Percentiles rank a stretch among this genome's conserved stretches.
phyloP scores from a whole-genome alignment of 2,329 filamentous ascomycete species.

The Aureobasidium subglaciale region DNA sequence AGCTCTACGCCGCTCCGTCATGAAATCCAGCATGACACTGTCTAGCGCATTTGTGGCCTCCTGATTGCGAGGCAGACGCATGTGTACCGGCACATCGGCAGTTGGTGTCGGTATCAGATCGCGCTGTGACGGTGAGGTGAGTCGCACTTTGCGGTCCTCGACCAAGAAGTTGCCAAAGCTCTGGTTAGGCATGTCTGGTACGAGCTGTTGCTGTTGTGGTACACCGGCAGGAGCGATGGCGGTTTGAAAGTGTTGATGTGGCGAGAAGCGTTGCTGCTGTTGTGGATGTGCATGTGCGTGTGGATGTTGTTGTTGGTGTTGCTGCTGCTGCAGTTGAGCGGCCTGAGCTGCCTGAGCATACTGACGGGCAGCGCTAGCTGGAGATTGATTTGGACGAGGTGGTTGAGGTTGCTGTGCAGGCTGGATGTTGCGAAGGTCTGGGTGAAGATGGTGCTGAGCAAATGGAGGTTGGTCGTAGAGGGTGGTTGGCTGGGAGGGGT shows the following conservation, averaged over 20 bases:
- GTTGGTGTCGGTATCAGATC: slow-evolving; percentile 22
- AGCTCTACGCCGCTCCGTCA: slow-evolving; percentile 60
- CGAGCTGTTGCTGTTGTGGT: background rate
- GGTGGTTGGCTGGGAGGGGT: background rate
- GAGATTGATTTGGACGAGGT: slow-evolving; percentile 1
- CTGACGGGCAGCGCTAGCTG: slow-evolving; percentile 10
- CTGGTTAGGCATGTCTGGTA: background rate
- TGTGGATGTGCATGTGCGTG: background rate
- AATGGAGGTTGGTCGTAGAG: slow-evolving; percentile 14
- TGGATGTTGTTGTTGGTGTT: slow-evolving; percentile 1
- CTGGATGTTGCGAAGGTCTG: slow-evolving; percentile 24
- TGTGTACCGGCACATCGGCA: slow-evolving; percentile 25
- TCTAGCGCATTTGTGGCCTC: slow-evolving; percentile 70
- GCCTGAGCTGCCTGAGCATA: slow-evolving; percentile 12
- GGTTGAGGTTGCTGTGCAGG: background rate
- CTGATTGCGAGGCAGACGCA: slow-evolving; percentile 46
- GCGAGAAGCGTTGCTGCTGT: slow-evolving; percentile 5
- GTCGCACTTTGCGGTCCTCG: slow-evolving; percentile 25
- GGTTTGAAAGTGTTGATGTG: background rate
- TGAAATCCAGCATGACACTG: slow-evolving; percentile 70
- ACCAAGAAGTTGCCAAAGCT: background rate
- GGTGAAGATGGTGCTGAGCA: slow-evolving; percentile 26
- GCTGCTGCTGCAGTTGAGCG: slow-evolving; percentile 5
- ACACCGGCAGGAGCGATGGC: background rate
- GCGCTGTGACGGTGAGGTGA: slow-evolving; percentile 15